Base-by-base conservation (phyloP, 331 rosid genomes). In the Saraca asoca region DNA sequence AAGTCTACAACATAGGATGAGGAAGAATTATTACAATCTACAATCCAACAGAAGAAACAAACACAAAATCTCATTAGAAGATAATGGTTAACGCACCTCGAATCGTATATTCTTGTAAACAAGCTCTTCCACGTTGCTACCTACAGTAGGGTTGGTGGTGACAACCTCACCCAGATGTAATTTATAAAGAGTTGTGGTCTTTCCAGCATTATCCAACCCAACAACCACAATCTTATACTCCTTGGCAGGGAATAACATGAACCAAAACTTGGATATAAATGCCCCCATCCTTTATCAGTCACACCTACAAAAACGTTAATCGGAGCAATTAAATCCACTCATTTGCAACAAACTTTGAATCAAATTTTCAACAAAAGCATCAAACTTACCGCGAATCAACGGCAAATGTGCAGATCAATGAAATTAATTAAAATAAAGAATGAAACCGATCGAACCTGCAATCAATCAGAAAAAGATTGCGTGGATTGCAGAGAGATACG, bases 101-200 rank as follows among this genome's bases (percentile, higher is more conserved):
- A 93, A 93, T 49, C 97, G 89, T 54, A 93, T 93, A 73, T 93
- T 93, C 81, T 93, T 93, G 68, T 93, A 93, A 41, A 93, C 97
- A 12, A 93, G 97, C 76, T 93, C 98, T 71, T 93, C 98, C 2
- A 93, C 96, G 75, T 93, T 93, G 83, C 98, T 93, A 15, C 98
- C 98, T 24, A 93, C 98, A 31, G 96, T 93, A 38, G 98, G 96
- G 72, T 93, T 91, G 8, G 98, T 93, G 9, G 97, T 93, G 66
- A 93, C 98, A 55, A 93, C 98, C 86, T 93, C 98, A 58, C 97
- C 98, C 62, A 93, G 77, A 83, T 93, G 97, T 68, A 93, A 86
- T 77, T 93, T 93, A 80, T 93, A 93, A 51, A 93, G 97, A 44
- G 98, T 93, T 0, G 97, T 93, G 17, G 98, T 93, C 77, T 93